A percentile compares a stretch with the other conserved stretches of the same genome.
These are phyloP conservation scores for Davidsoniella australis DNA, from an alignment of 2,329 filamentous ascomycete genomes.

Conservation along the genomic window DNA sequence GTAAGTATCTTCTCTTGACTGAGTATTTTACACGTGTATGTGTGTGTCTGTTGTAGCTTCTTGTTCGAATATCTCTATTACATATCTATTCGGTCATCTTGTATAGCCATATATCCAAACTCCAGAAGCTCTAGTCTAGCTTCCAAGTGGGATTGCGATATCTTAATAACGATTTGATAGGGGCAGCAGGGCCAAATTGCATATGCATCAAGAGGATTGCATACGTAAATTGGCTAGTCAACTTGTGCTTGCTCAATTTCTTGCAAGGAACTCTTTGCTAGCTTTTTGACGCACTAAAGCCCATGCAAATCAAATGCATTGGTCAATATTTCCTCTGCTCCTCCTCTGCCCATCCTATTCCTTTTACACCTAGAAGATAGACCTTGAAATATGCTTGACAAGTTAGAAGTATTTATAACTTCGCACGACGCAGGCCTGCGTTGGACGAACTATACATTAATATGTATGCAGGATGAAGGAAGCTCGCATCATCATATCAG, in stretches of 20 bases:
- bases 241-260: not conserved
- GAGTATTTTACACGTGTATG: too few species aligned
- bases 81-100: not conserved
- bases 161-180: slow-evolving; percentile 6
- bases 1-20: too few species aligned
- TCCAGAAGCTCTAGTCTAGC: not conserved
- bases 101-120: not conserved
- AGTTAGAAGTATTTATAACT: not conserved
- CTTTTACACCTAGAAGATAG: too few species aligned
- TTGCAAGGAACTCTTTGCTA: not conserved
- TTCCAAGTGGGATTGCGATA: not conserved
- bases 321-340: not conserved
- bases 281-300: not conserved
- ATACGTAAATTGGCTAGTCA: slow-evolving; percentile 4
- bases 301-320: not conserved
- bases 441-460: too few species aligned
- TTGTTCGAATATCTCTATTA: not conserved
- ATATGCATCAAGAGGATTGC: slow-evolving; percentile 8
- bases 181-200: slow-evolving; percentile 10
- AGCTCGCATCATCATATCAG: too few species aligned
- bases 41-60: not conserved
- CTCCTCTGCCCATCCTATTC: too few species aligned
- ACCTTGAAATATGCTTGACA: not conserved
- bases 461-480: too few species aligned
- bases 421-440: too few species aligned